Percentiles rank a stretch among this genome's conserved stretches.
Evolutionary conservation across 306 rosid species (phyloP).

Genomic region (Cicer yamashitae): DNA sequence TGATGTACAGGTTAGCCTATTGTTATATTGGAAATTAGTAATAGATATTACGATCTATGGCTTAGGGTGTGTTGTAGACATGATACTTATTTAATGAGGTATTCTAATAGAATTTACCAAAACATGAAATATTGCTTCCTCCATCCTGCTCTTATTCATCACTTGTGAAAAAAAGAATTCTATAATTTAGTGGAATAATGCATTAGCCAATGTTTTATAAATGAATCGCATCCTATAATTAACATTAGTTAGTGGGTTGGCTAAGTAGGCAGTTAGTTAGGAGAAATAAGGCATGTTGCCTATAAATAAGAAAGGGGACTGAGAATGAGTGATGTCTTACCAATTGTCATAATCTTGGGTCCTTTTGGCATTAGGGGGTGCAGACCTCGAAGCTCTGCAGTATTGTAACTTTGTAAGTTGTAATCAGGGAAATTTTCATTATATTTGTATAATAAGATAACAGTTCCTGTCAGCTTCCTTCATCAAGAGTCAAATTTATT

Average conservation of each 20-base stretch:
- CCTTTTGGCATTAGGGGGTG: background rate
- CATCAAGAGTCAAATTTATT: slow-evolving; percentile 33
- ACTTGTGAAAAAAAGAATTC: background rate
- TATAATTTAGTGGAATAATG: slow-evolving; percentile 23
- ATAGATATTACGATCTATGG: slow-evolving; percentile 21
- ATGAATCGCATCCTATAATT: slow-evolving; percentile 30
- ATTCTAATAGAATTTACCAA: slow-evolving; percentile 25
- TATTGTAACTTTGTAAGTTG: background rate
- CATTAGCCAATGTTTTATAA: slow-evolving; percentile 11
- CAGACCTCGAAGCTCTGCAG: slow-evolving; percentile 3
- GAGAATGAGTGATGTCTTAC: background rate
- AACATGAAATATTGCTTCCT: slow-evolving; percentile 33
- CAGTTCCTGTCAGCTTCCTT: slow-evolving; percentile 12
- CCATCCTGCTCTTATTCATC: slow-evolving; percentile 23
- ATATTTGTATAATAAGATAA: background rate
- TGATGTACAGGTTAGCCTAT: slow-evolving; percentile 79
- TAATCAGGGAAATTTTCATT: background rate
- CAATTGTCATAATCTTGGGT: slow-evolving; percentile 1
- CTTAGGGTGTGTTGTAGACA: slow-evolving; percentile 24
- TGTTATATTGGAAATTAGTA: slow-evolving; percentile 36
- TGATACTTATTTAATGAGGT: slow-evolving; percentile 1
- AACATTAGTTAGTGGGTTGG: background rate
- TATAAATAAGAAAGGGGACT: background rate
- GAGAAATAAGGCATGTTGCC: background rate
- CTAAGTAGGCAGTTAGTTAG: background rate